Conservation (phyloP, 176 grass and related monocot species). For the Pontederia paniculata region DNA sequence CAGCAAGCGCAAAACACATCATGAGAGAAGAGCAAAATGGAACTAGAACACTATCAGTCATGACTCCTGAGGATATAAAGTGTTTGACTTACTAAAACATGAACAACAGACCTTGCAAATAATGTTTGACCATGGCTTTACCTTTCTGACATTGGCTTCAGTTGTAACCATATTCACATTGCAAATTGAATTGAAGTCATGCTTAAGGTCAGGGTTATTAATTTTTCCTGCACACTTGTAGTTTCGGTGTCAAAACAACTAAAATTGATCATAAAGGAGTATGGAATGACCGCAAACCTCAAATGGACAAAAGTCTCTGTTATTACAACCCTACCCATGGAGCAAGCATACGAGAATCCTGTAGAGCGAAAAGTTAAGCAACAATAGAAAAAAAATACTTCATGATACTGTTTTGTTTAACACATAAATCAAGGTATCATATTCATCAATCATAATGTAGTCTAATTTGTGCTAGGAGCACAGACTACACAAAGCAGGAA, state of each 20-base stretch:
- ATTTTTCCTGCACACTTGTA: constrained; percentile 44
- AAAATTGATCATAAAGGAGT: background rate
- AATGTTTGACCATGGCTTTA: constrained; percentile 24
- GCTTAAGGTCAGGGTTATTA: constrained; percentile 60
- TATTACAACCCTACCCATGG: constrained; percentile 56
- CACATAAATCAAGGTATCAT: too few relatives aligned
- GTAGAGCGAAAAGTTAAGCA: background rate
- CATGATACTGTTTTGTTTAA: background rate
- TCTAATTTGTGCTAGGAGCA: too few relatives aligned
- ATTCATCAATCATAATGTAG: too few relatives aligned
- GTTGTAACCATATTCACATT: constrained; percentile 21
- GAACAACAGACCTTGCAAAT: constrained; percentile 20
- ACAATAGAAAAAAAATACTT: background rate
- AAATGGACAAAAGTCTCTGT: constrained; percentile 72
- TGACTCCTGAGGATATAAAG: too few relatives aligned
- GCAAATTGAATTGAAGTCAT: constrained; percentile 47
- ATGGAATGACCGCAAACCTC: constrained; percentile 38
- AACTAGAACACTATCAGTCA: too few relatives aligned
- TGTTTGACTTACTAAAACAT: too few relatives aligned
- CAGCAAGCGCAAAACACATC: too few relatives aligned
- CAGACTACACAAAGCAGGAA: too few relatives aligned
- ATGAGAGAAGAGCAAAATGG: too few relatives aligned
- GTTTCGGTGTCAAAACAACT: background rate
- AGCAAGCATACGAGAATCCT: background rate
- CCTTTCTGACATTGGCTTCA: constrained; percentile 1